Conservation (phyloP, 805 yeast species). For the Cyberlindnera japonica region DNA sequence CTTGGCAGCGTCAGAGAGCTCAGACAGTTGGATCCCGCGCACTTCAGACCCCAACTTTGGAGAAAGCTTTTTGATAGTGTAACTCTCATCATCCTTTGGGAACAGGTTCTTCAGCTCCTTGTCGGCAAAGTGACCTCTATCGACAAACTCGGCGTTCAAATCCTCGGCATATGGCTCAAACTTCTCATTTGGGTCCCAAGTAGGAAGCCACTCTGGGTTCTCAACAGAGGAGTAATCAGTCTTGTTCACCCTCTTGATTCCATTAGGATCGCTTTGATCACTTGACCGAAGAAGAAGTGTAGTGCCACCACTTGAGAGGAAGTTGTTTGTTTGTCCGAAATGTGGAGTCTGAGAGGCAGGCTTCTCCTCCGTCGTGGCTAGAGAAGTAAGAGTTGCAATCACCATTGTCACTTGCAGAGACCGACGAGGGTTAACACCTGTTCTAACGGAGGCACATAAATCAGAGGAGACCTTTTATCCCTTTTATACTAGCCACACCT, state of each 20-base stretch:
- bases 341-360: no score
- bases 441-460: no score
- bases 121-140: conserved; percentile 62
- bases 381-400: no score
- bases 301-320: no score
- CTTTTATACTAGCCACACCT: no score
- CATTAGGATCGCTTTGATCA: no score
- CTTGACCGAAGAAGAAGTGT: no score
- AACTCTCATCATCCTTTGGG: conserved; percentile 29
- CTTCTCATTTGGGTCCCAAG: conserved; percentile 62
- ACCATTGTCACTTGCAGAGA: no score
- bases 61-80: conserved; percentile 40
- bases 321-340: no score
- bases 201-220: conserved; percentile 59
- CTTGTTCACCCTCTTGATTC: conserved; percentile 43
- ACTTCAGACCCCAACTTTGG: conserved; percentile 72
- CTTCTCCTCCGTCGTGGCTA: no score
- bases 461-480: no score
- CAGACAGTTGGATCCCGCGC: conserved; percentile 54
- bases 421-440: no score
- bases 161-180: conserved; percentile 45
- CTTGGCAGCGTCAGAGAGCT: conserved; percentile 49
- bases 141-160: conserved; percentile 44
- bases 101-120: conserved; percentile 49
- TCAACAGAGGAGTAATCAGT: conserved; percentile 32